Evolutionary conservation across 768 basidiomycete genomes (phyloP), one percentile per base, ranked within the genome.

Genomic region (Suillus fuscotomentosus): DNA sequence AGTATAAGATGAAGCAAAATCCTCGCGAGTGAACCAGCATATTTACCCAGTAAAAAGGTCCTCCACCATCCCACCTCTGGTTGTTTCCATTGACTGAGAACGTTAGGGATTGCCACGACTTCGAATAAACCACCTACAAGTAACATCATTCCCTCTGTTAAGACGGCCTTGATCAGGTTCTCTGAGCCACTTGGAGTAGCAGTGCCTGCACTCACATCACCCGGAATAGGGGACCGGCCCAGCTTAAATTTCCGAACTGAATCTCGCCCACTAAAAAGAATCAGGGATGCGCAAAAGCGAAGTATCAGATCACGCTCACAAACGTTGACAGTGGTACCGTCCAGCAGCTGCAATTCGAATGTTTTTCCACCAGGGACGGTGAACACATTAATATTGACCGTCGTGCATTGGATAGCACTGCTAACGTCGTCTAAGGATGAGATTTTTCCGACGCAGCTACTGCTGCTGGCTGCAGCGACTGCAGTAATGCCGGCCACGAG

Each of bases 251-350:
- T 7, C 82, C 86, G 70, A 90, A 89, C 27, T 72, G 67, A 53
- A 90, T 79, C 39, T 89, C 82, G 20, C 88, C 88, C 65, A 79
- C 85, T 88, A 36, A 22, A 47, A 50, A 24, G 34, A 60, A 43
- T 65, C 42, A 61, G 43, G 41, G 4, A 20, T 22, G 0, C 38
- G 41, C 27, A 67, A 10, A 27, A 31, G 15, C 17, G 15, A 34
- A 17, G 10, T 9, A 51, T 10, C 10, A 11, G 43, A n/a, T 42
- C 31, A 36, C 22, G 75, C 84, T 70, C 67, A 87, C 87, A 73
- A 74, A 89, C 74, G 57, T 83, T 88, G 65, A 90, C 88, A 5
- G 80, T 86, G 2, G 86, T 82, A 8, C 84, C 84, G 34, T 73
- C 68, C 47, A 77, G 64, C 41, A 89, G 76, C 22, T 72, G 67